Evolutionary conservation across 441 rosid species (phyloP).

Genomic region (Heliophila coronopifolia): DNA sequence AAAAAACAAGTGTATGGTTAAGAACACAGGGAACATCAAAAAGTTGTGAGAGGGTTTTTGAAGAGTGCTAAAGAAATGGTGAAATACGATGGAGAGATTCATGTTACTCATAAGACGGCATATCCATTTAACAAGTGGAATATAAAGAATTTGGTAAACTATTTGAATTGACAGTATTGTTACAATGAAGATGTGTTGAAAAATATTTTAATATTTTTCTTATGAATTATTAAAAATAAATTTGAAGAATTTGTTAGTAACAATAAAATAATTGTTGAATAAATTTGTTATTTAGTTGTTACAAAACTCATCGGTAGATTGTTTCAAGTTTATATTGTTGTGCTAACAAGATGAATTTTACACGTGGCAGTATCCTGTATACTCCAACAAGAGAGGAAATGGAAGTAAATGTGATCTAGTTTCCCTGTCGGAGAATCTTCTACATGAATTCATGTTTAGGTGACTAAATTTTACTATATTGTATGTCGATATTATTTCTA

Average conservation of each 20-base stretch:
- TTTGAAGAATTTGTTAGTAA: no score
- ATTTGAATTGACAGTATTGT: neutral
- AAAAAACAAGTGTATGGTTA: neutral
- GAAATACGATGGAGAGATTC: conserved; percentile 30
- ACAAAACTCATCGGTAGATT: no score
- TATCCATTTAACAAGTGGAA: conserved; percentile 25
- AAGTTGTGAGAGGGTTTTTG: conserved; percentile 30
- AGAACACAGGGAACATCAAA: conserved; percentile 18
- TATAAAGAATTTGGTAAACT: neutral
- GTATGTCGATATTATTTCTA: no score
- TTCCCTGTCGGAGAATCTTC: conserved; percentile 28
- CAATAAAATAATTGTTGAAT: no score
- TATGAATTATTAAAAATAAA: no score
- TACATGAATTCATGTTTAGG: conserved; percentile 31
- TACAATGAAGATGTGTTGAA: no score
- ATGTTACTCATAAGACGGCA: conserved; percentile 25
- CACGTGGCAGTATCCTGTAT: conserved; percentile 24
- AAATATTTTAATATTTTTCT: no score
- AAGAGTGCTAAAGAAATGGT: conserved; percentile 27
- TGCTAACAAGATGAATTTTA: no score
- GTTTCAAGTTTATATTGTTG: no score
- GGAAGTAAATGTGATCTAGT: neutral
- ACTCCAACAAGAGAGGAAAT: conserved; percentile 28
- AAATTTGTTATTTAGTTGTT: no score
- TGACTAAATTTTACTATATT: no score